Conservation (phyloP, 495 filamentous ascomycete genomes). For the Penicillium angulare region DNA sequence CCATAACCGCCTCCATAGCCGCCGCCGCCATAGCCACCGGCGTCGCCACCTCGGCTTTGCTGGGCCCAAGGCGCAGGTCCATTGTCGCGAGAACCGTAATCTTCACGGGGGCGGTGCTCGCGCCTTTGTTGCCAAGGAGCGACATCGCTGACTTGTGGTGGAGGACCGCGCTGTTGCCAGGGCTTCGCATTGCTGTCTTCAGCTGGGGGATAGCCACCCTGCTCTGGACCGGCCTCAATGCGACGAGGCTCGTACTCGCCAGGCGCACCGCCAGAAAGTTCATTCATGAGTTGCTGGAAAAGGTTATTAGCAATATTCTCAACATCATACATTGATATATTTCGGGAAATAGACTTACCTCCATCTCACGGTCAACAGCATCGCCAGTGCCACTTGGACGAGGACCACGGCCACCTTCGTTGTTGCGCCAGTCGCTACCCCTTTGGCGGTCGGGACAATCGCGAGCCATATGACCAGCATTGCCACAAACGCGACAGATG, state of each 20-base stretch:
- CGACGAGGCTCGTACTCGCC: conserved; percentile 67
- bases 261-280: conserved; percentile 77
- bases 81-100: conserved; percentile 34
- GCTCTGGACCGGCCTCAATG: conserved; percentile 80
- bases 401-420: conserved; percentile 41
- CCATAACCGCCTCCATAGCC: conserved; percentile 18
- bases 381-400: conserved; percentile 74
- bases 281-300: conserved; percentile 90
- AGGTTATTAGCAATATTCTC: conserved; percentile 29
- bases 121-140: conserved; percentile 72
- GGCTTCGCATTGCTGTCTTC: conserved; percentile 68
- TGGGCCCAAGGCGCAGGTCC: conserved; percentile 55
- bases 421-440: conserved; percentile 88
- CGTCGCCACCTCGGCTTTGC: conserved; percentile 45
- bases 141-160: conserved; percentile 80
- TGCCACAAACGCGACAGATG: conserved; percentile 98
- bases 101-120: conserved; percentile 51
- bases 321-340: background rate
- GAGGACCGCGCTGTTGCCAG: conserved; percentile 81
- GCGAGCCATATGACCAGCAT: conserved; percentile 88
- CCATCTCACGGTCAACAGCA: conserved; percentile 90
- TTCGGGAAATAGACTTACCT: conserved; percentile 61
- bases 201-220: conserved; percentile 46
- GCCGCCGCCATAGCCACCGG: conserved; percentile 23
- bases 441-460: conserved; percentile 92